A percentile compares a stretch with the other conserved stretches of the same genome.
Conservation (phyloP, 306 rosid species). For the Cucurbita pepo region DNA sequence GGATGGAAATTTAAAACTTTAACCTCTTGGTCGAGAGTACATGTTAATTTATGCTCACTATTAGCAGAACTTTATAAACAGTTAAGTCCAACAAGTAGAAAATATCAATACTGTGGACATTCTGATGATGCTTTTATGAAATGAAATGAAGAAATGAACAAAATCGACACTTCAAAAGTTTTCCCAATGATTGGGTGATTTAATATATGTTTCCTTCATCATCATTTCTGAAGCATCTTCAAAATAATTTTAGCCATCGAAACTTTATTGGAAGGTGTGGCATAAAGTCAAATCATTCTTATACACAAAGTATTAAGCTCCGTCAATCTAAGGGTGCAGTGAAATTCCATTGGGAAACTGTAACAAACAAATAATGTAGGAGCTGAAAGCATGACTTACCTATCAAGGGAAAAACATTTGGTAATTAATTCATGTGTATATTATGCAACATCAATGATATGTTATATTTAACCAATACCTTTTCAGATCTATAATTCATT, state of each 20-base stretch:
- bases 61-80: not conserved
- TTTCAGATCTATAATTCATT: not conserved
- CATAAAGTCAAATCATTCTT: not conserved
- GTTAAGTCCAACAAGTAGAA: not conserved
- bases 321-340: not conserved
- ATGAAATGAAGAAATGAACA: not conserved
- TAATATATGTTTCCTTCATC: not conserved
- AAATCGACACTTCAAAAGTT: not conserved
- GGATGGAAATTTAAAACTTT: no score
- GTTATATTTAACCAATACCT: not conserved
- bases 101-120: not conserved
- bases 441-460: not conserved
- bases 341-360: not conserved
- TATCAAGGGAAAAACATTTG: not conserved
- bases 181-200: not conserved
- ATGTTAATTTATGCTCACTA: no score
- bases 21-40: no score
- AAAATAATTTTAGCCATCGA: not conserved
- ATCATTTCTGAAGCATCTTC: not conserved
- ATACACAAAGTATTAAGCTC: not conserved
- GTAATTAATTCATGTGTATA: not conserved
- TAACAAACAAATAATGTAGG: not conserved
- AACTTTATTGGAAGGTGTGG: not conserved
- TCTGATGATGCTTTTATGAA: not conserved
- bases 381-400: not conserved